phyloP scores from a whole-genome alignment of 2,329 filamentous ascomycete genomes.

The Ceratocystis variospora region DNA sequence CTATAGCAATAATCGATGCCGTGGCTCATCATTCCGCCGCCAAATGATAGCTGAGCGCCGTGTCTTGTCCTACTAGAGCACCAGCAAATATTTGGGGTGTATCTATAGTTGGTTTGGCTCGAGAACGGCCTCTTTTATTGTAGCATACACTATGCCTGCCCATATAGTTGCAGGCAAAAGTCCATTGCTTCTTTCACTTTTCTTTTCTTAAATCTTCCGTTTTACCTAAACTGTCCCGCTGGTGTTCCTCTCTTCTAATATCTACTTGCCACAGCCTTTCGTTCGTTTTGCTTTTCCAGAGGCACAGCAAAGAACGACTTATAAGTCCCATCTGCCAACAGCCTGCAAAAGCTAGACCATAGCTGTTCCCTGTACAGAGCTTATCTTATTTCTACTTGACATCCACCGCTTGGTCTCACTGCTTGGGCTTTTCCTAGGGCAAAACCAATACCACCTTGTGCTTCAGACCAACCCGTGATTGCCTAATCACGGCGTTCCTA shows the following conservation, averaged over 20 bases:
- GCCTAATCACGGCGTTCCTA: too few relatives aligned
- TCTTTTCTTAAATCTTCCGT: not conserved
- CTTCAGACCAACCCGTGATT: too few relatives aligned
- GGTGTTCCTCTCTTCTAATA: not conserved
- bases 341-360: not conserved
- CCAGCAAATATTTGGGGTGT: not conserved
- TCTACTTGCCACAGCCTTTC: not conserved
- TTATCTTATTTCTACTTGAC: not conserved
- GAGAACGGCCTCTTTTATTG: not conserved
- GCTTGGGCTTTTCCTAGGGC: not conserved
- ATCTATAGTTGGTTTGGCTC: not conserved
- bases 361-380: not conserved
- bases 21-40: not conserved
- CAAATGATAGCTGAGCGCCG: conserved; percentile 3
- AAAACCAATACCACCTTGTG: not conserved
- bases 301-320: not conserved
- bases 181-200: not conserved
- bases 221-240: not conserved
- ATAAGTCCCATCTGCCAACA: not conserved
- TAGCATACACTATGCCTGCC: not conserved
- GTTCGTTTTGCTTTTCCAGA: not conserved
- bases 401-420: not conserved
- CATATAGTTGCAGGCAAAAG: not conserved
- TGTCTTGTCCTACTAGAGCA: not conserved
- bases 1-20: not conserved